Evolutionary conservation across 495 filamentous ascomycete genomes (phyloP).

Genomic region (Hyaloscypha hepaticicola): DNA sequence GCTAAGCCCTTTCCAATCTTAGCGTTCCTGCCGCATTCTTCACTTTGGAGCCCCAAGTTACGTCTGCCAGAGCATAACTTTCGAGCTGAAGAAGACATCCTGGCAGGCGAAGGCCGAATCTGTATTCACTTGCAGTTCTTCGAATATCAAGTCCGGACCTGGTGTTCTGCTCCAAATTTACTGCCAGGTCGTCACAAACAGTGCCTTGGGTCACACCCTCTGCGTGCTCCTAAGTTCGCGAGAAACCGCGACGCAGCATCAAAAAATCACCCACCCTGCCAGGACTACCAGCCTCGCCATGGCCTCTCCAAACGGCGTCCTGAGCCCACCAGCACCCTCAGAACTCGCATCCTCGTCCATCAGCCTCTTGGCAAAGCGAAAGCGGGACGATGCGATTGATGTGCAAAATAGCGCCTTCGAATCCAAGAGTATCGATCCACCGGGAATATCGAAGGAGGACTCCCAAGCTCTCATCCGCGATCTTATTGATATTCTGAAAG

Average conservation of each 20-base stretch:
- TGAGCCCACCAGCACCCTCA: slow-evolving; percentile 13
- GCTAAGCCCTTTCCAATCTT: not conserved
- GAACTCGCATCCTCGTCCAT: slow-evolving; percentile 20
- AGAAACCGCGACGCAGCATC: slow-evolving; percentile 24
- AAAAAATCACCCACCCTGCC: not conserved
- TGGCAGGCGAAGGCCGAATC: not conserved
- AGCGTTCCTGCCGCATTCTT: not conserved
- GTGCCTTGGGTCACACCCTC: slow-evolving; percentile 17
- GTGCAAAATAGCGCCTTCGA: slow-evolving; percentile 29
- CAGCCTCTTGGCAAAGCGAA: slow-evolving; percentile 48
- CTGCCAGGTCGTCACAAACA: not conserved
- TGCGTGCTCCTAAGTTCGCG: slow-evolving; percentile 26
- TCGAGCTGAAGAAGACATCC: not conserved
- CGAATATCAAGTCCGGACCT: not conserved
- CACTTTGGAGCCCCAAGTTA: not conserved
- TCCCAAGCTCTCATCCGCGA: slow-evolving; percentile 25
- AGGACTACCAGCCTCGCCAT: slow-evolving; percentile 21
- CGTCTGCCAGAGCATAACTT: not conserved
- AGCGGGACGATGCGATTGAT: slow-evolving; percentile 51
- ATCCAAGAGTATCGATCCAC: slow-evolving; percentile 28
- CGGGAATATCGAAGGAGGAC: slow-evolving; percentile 13
- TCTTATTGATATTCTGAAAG: slow-evolving; percentile 33
- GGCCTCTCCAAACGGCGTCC: slow-evolving; percentile 30
- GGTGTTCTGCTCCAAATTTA: slow-evolving; percentile 8
- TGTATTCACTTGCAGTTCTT: not conserved